These are phyloP conservation scores for Thermoascus crustaceus DNA, from an alignment of 2,329 filamentous ascomycete species.

Conservation along the genomic window DNA sequence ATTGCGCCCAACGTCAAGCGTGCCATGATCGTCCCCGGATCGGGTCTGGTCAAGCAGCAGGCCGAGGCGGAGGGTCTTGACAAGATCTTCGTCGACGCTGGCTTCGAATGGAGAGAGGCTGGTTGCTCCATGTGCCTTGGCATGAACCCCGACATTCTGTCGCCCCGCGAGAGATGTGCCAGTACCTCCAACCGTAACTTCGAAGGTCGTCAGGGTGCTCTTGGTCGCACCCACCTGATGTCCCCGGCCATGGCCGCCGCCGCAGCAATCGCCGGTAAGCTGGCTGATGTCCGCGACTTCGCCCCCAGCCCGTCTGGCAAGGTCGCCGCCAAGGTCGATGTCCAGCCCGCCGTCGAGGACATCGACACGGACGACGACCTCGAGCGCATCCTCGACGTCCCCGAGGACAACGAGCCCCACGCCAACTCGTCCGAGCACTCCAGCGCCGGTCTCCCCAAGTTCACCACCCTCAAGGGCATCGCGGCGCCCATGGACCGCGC, in stretches of 20 bases:
- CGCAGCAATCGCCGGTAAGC: conserved; percentile 79
- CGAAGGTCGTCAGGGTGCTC: conserved; percentile 88
- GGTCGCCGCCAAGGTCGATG: conserved; percentile 51
- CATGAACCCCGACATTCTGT: conserved; percentile 97
- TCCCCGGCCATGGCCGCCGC: conserved; percentile 95
- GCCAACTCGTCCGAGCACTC: conserved; percentile 49
- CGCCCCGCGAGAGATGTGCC: conserved; percentile 85
- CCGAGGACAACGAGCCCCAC: conserved; percentile 56
- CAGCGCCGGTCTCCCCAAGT: conserved; percentile 67
- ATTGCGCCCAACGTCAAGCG: conserved; percentile 82
- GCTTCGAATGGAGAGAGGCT: conserved; percentile 96
- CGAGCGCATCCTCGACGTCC: conserved; percentile 54
- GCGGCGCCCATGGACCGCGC: conserved; percentile 78
- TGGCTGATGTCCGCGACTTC: conserved; percentile 82
- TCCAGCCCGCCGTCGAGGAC: conserved; percentile 53
- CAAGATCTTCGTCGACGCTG: conserved; percentile 82
- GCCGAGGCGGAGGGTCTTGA: conserved; percentile 89
- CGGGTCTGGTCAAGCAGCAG: conserved; percentile 84
- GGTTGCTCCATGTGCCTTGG: conserved; percentile 98
- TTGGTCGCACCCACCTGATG: conserved; percentile 88
- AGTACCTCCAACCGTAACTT: conserved; percentile 97
- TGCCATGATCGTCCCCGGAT: conserved; percentile 94
- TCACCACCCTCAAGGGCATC: conserved; percentile 74
- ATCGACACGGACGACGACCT: conserved; percentile 54
- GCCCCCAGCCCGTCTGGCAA: conserved; percentile 42